phyloP scores from a whole-genome alignment of 2,329 filamentous ascomycete species.

The Exophiala phaeomuriformis region DNA sequence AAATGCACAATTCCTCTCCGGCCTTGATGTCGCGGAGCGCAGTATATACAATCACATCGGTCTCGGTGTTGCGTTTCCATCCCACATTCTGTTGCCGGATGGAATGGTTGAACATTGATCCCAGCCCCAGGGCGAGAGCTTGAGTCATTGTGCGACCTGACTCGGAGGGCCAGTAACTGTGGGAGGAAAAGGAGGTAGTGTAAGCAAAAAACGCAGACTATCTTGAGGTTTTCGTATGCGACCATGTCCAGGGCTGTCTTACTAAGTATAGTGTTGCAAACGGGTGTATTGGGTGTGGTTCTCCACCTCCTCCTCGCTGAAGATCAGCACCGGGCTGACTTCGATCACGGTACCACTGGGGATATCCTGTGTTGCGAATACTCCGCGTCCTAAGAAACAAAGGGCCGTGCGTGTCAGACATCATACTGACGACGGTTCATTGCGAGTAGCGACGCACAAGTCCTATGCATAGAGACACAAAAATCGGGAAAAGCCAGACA shows the following conservation, averaged over 20 bases:
- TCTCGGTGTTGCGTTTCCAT: conserved; percentile 42
- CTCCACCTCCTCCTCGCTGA: conserved; percentile 40
- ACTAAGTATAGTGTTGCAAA: conserved; percentile 50
- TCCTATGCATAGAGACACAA: background rate
- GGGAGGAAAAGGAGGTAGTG: background rate
- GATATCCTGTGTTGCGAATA: conserved; percentile 28
- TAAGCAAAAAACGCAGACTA: background rate
- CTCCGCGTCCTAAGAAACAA: conserved; percentile 26
- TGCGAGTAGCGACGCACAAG: too few relatives aligned
- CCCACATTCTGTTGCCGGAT: conserved; percentile 44
- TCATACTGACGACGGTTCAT: background rate
- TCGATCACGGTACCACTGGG: conserved; percentile 26
- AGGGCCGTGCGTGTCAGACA: conserved; percentile 2
- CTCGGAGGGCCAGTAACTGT: conserved; percentile 28
- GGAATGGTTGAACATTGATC: conserved; percentile 52
- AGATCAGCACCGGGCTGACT: conserved; percentile 33
- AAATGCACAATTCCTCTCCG: conserved; percentile 47
- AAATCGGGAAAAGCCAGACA: background rate
- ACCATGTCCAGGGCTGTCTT: conserved; percentile 14
- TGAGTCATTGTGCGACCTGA: conserved; percentile 35
- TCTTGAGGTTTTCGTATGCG: background rate
- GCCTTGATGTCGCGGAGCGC: conserved; percentile 41
- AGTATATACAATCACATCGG: conserved; percentile 41
- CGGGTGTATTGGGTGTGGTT: conserved; percentile 42
- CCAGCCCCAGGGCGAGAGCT: conserved; percentile 47